Evolutionary conservation across 306 rosid genomes (phyloP).

Genomic region (Quercus parvula): DNA sequence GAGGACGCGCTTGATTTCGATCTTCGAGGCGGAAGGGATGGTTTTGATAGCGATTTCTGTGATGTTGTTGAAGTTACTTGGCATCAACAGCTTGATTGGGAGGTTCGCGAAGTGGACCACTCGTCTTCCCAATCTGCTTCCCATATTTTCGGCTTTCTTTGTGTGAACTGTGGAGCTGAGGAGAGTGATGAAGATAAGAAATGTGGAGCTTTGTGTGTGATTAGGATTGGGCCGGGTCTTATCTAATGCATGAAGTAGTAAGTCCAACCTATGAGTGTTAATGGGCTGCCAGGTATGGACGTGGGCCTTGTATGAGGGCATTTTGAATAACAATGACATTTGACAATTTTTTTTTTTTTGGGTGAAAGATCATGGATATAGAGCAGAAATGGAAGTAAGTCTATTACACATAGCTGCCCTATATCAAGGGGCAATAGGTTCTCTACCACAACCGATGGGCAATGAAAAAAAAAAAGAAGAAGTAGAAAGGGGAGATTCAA

Average conservation of each 20-base stretch:
- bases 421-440: no score
- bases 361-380: no score
- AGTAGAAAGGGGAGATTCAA: no score
- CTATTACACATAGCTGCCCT: no score
- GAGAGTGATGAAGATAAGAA: neutral
- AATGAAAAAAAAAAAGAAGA: no score
- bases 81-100: conserved; percentile 70
- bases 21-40: conserved; percentile 76
- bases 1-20: conserved; percentile 68
- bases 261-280: no score
- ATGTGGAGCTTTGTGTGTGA: neutral
- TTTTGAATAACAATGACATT: neutral
- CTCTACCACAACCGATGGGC: no score
- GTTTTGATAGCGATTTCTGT: conserved; percentile 76
- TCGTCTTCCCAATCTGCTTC: conserved; percentile 57
- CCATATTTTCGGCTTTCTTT: conserved; percentile 30
- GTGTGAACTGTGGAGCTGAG: neutral
- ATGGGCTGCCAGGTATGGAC: neutral
- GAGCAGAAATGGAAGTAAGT: no score
- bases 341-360: neutral
- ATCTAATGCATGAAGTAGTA: no score
- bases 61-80: conserved; percentile 42
- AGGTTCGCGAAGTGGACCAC: conserved; percentile 58
- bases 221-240: neutral
- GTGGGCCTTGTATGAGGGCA: neutral